Evolutionary conservation across 495 filamentous ascomycete genomes (phyloP).

Genomic region (Neurospora sp.): DNA sequence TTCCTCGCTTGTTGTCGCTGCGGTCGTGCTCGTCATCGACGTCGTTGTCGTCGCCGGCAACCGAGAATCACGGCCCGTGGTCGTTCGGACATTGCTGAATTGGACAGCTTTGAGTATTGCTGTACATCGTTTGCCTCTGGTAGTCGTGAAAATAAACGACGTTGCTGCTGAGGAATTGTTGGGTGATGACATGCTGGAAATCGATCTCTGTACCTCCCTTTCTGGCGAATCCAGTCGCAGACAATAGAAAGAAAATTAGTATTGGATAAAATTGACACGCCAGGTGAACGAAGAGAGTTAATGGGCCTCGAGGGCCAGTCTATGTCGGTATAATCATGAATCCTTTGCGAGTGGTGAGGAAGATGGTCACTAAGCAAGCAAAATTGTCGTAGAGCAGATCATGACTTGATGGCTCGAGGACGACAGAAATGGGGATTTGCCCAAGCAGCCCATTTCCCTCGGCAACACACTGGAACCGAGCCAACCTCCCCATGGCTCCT

Average conservation of each 20-base stretch:
- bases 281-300: background rate
- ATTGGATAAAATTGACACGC: background rate
- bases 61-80: constrained; percentile 1
- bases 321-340: constrained; percentile 34
- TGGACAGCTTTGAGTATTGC: constrained; percentile 29
- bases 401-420: background rate
- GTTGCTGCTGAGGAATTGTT: constrained; percentile 27
- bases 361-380: background rate
- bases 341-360: background rate
- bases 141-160: constrained; percentile 26
- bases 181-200: constrained; percentile 21
- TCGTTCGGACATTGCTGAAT: constrained; percentile 4
- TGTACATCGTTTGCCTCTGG: constrained; percentile 38
- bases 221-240: constrained; percentile 35
- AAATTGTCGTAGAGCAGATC: background rate
- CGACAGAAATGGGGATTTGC: background rate
- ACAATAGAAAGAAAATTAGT: constrained; percentile 2
- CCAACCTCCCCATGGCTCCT: background rate
- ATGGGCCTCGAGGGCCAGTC: constrained; percentile 29
- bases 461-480: background rate
- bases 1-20: constrained; percentile 4
- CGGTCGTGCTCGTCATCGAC: constrained; percentile 7
- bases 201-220: constrained; percentile 2
- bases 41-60: constrained; percentile 6
- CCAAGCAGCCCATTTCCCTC: background rate